Base-by-base conservation (phyloP, 768 basidiomycete species). In the Mycena filopes region DNA sequence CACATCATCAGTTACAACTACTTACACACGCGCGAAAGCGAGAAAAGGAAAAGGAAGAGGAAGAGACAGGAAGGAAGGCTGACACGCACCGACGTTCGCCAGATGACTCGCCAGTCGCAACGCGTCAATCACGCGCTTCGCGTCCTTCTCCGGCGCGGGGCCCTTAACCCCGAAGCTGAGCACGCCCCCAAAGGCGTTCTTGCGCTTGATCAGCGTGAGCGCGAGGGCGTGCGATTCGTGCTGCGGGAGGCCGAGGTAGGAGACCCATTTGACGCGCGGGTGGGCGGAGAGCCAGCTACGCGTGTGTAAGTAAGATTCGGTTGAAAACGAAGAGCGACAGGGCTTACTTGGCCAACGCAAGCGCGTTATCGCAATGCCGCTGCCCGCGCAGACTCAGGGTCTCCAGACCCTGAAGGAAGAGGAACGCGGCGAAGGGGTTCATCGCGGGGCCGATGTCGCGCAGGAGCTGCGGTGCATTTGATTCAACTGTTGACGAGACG, bases 351-450 rank as follows among this genome's bases (percentile, higher is more conserved):
- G 88, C 87, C 20, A 89, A 75, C 10, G 74, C 76, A 13, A 85
- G 76, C 0, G 85, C 83, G 69, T 89, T 89, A 18, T 79, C 72
- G 33, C 75, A 81, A 64, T 89, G 88, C 41, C 86, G 72, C 74
- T 85, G 77, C 29, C 79, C 83, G 21, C 87, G 81, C 48, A 88
- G 73, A 58, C 81, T 82, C 49, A 88, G 81, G 11, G 87, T 88
- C 75, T 88, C 87, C 21, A 88, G 76, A 20, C 87, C 87, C 62
- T 86, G 84, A 4, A 88, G 67, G 11, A 87, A 77, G 12, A 86
- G 77, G 72, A 87, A 87, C 4, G 84, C 84, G 0, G 76, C 81
- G 70, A 87, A 85, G 13, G 87, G 87, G 70, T 83, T 86, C 49
- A 86, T 65, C 11, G 79, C 70, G n/a, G 83, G 75, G 31, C 86